A percentile compares a stretch with the other conserved stretches of the same genome.
phyloP scores from a whole-genome alignment of 1,284 basidiomycete genomes.

The Inonotus hispidus region DNA sequence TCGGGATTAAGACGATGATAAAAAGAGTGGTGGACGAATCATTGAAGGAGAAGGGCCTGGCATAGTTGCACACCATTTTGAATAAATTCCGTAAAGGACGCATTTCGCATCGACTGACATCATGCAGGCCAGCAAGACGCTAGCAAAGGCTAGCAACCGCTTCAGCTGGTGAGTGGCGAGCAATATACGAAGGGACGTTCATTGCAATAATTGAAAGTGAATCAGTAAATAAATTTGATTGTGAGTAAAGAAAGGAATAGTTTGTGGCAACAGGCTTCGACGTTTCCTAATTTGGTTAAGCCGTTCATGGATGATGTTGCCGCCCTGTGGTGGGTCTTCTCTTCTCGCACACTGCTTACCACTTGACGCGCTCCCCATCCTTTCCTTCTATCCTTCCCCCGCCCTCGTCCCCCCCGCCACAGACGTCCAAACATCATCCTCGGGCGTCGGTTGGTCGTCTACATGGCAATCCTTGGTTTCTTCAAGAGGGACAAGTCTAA shows the following conservation, averaged over 20 bases:
- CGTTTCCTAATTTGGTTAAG: not conserved
- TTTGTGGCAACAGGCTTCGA: not conserved
- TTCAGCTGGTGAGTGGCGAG: not conserved
- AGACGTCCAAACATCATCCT: conserved; percentile 1
- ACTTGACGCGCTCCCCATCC: not conserved
- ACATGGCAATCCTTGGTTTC: conserved; percentile 21
- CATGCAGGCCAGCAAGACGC: no score
- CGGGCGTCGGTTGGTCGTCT: not conserved
- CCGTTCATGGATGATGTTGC: not conserved
- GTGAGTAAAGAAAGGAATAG: no score
- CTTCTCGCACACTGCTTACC: no score
- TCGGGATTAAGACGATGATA: conserved; percentile 53
- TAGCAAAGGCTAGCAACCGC: no score
- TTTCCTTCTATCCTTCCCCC: not conserved
- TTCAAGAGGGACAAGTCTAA: conserved; percentile 20
- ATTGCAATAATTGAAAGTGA: not conserved
- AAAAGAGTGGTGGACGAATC: conserved; percentile 70
- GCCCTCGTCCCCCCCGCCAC: not conserved
- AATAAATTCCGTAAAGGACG: no score
- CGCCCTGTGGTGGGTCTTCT: not conserved
- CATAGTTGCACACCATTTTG: conserved; percentile 15
- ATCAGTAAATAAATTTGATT: no score
- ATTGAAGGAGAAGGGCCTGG: conserved; percentile 43
- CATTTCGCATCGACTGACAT: no score
- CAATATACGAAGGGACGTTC: not conserved